Evolutionary conservation across 2,329 filamentous ascomycete species (phyloP), one percentile per base, ranked within the genome.

Genomic region (Paraphaeosphaeria minitans): DNA sequence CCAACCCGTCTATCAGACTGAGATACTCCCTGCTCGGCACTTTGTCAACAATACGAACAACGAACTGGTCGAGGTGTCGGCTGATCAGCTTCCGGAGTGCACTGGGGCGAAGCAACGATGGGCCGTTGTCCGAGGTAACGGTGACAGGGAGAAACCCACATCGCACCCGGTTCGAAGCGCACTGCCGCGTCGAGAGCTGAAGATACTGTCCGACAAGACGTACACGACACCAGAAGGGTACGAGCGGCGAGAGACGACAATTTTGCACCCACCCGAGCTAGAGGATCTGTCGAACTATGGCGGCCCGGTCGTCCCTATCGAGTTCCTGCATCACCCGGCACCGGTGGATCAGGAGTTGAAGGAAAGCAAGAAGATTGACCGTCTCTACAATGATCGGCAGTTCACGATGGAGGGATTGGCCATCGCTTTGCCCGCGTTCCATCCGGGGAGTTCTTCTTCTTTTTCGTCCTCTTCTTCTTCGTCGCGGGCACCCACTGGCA

Each of bases 21-120:
- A 85, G 65, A 77, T 85, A 10, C 75, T 85, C 0, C 82, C 84
- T 1, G 73, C 83, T 0, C 79, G 81, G 12, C 84, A 86, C 66
- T 85, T 82, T 69, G 73, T 82, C 2, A 79, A 76, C 4, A 64
- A 72, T 16, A 65, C 74, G 3, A 66, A 72, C 2, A 65, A 69
- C 0, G 61, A 73, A 8, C 72, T 82, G 8, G 69, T 76, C 14
- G 82, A 84, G 62, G 79, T 85, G 8, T 72, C 79, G 1, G 81
- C 75, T n/a, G 71, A 75, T 7, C 66, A 79, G 41, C 61, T 82
- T 1, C 78, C 78, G 0, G 70, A 72, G 10, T 68, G 66, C 31
- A 71, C 68, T 8, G 70, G 66, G 5, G 54, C 64, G 2, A 68
- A 72, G 29, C 68, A 72, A 43, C 61, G 66, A 57, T 74, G 72